Conservation (phyloP, 2,329 filamentous ascomycete genomes). For the Pseudogymnoascus pannorum region DNA sequence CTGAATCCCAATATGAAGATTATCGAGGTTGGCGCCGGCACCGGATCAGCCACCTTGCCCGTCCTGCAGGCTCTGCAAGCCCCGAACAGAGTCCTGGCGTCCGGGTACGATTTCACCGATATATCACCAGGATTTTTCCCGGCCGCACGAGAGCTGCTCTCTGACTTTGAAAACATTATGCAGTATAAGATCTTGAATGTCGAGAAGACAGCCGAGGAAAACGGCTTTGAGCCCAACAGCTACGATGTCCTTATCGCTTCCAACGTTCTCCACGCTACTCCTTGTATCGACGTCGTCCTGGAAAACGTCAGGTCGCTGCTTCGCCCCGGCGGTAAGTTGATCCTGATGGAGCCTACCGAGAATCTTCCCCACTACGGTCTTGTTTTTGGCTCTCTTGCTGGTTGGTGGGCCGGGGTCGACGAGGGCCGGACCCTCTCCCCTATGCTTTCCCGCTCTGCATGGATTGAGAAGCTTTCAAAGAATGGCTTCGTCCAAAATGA, state of each 20-base stretch:
- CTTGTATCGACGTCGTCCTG: conserved; percentile 18
- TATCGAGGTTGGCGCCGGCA: conserved; percentile 22
- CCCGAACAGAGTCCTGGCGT: not conserved
- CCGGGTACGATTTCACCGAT: conserved; percentile 40
- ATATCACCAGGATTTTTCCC: conserved; percentile 37
- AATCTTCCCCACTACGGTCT: no score
- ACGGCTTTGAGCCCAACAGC: conserved; percentile 24
- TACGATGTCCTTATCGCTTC: conserved; percentile 34
- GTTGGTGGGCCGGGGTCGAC: conserved; percentile 32
- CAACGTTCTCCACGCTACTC: conserved; percentile 33
- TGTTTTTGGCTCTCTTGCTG: conserved; percentile 29
- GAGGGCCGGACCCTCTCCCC: conserved; percentile 22
- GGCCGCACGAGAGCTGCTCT: conserved; percentile 30
- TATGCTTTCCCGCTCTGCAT: conserved; percentile 15
- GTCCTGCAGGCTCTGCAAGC: conserved; percentile 2
- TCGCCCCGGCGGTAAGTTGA: not conserved
- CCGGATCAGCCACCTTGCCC: conserved; percentile 14
- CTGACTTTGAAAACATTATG: conserved; percentile 31
- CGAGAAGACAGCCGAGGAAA: conserved; percentile 12
- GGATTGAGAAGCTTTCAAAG: conserved; percentile 21
- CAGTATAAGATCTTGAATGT: not conserved
- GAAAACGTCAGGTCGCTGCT: conserved; percentile 12
- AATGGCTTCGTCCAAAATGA: conserved; percentile 26
- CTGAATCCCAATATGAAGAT: conserved; percentile 19
- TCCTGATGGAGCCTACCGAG: conserved; percentile 10